Base-by-base conservation (phyloP, 106 monocot genomes). In the Chionographis japonica region DNA sequence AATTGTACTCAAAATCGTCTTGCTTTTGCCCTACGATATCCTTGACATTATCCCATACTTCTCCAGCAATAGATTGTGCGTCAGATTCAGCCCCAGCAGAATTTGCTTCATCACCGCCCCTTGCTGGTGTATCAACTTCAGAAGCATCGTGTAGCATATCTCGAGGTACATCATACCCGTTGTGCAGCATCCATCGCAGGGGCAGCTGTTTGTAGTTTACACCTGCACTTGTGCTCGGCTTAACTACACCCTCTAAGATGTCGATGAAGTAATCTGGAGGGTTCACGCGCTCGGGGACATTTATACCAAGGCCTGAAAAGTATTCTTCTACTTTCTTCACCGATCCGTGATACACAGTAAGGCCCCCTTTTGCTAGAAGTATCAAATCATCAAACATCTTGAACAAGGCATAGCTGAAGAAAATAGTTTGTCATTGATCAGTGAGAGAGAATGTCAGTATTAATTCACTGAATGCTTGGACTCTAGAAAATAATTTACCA, bases 351-450 rank as follows among this genome's bases (percentile, higher is more conserved):
- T 91, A 95, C 3, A 81, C 95, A 46, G 86, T 91, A 16, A 88
- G 54, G 38, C 91, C 95, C 63, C 95, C 95, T 77, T 97, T 92
- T 35, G 95, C 95, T 19, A 97, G 75, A 78, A 97, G 88, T 72
- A 97, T 87, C 69, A 97, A 68, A 79, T 97, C 95, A 72, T 91
- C 91, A 74, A 97, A 97, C 95, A 97, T 92, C 76, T 77, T 92
- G 86, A 77, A 97, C 74, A 97, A 83, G 27, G 92, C 68, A 71
- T 97, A 97, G 70, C 95, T 95, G 91, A 53, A 75, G 62, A 65
- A 20, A 61, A 61, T 52, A 13, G 55, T 50, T 38, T 61, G 36
- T 20, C 27, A 19, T 61, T 9, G 54, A 43, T 71, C 71, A 17
- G 36, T 56, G 13, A 1, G 20, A 37, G 17, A 60, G 7, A 8